Evolutionary conservation across 2,329 filamentous ascomycete genomes (phyloP).

Genomic region (Byssochlamys sp.): DNA sequence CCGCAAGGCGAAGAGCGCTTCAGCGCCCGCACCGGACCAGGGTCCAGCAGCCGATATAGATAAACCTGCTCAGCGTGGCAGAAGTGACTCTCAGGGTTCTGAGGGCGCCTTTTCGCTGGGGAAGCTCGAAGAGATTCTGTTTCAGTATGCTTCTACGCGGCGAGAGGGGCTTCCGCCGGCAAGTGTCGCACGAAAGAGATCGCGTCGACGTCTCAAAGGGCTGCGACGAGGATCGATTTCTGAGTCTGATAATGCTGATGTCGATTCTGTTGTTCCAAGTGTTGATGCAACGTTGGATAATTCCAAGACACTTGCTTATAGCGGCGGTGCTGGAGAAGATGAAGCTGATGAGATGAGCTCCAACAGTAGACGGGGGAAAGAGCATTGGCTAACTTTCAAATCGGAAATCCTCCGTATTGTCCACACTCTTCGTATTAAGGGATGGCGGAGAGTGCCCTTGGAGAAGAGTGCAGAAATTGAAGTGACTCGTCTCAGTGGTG

Average conservation of each 20-base stretch:
- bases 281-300: conserved; percentile 84
- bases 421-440: conserved; percentile 81
- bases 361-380: conserved; percentile 48
- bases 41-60: conserved; percentile 13
- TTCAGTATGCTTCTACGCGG: conserved; percentile 29
- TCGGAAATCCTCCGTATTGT: conserved; percentile 79
- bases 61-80: conserved; percentile 15
- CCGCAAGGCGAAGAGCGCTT: conserved; percentile 42
- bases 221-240: conserved; percentile 51
- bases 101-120: conserved; percentile 68
- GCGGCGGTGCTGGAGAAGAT: conserved; percentile 43
- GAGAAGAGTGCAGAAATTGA: conserved; percentile 34
- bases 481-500: conserved; percentile 58
- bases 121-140: conserved; percentile 63
- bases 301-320: conserved; percentile 73
- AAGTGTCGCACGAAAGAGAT: conserved; percentile 13
- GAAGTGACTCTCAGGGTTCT: conserved; percentile 52
- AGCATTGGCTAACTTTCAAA: conserved; percentile 80
- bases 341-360: conserved; percentile 35
- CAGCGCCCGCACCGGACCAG: conserved; percentile 8
- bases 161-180: conserved; percentile 13
- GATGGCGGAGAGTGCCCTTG: conserved; percentile 72
- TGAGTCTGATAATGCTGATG: conserved; percentile 75
- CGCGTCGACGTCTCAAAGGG: conserved; percentile 30
- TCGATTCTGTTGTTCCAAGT: conserved; percentile 70